Evolutionary conservation across 768 basidiomycete species (phyloP), one percentile per base, ranked within the genome.

Genomic region (Suillus tomentosus): DNA sequence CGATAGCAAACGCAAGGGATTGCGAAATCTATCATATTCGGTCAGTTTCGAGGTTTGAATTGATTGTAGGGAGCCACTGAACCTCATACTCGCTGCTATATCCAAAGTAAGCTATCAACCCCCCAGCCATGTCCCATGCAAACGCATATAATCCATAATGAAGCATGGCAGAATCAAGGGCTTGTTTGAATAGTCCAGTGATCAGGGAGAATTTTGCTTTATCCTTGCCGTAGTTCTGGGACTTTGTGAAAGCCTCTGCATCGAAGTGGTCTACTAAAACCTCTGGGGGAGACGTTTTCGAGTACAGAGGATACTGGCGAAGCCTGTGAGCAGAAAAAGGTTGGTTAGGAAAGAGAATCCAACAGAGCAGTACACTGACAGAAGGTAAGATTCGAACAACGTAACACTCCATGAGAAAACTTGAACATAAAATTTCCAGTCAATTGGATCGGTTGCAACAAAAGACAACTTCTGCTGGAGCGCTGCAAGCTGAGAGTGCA

Each of bases 151-250:
- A 84, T 1, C 91, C 92, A 67, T 81, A 87, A 22, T 90, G 87
- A 22, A 97, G 79, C 77, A 95, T 78, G 2, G 77, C 70, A 22
- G 89, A 90, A 65, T 91, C 91, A 24, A 93, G 71, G 53, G 80
- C 68, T 72, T 95, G 92, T 71, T 88, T 89, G 76, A 86, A 90
- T 60, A 95, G 67, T 1, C 89, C 87, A 0, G 90, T 87, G 69
- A 92, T 72, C 47, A 96, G 76, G 3, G 89, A 85, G 75, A 91
- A 96, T 70, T 85, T 84, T 13, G 95, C 92, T 78, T 97, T 97
- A 83, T 95, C 92, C 59, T 84, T 86, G 22, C 95, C 94, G 78
- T 99, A 99, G 48, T 82, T 79, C 74, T 99, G 96, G 0, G 94
- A 95, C 71, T 97, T 97, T 65, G 87, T 81, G 75, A 96, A 96